These are phyloP conservation scores for Rhytidiadelphus loreus DNA, from an alignment of 225 moss, liverwort and hornwort genomes.

Conservation along the genomic window DNA sequence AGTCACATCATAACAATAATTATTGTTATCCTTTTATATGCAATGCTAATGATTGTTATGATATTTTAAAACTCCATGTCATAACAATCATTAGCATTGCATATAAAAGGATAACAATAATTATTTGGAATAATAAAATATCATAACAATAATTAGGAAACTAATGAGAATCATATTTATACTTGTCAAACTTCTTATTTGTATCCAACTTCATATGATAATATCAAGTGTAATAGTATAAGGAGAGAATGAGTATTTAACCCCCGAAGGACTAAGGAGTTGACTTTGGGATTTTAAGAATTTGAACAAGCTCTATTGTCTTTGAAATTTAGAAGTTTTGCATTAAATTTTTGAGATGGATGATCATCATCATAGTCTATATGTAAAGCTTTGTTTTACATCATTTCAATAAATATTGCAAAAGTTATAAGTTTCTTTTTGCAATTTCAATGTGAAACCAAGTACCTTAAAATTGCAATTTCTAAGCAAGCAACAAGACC, in stretches of 20 bases:
- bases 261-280: background rate
- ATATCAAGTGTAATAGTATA: background rate
- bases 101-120: background rate
- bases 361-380: background rate
- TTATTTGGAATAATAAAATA: no score
- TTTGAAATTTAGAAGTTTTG: background rate
- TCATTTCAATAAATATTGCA: background rate
- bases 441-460: background rate
- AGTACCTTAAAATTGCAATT: background rate
- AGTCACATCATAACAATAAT: no score
- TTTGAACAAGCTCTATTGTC: background rate
- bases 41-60: no score
- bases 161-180: background rate
- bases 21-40: no score
- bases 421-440: background rate
- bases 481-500: background rate
- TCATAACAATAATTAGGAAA: no score
- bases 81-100: background rate
- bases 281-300: rapidly evolving
- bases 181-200: background rate
- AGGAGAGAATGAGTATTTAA: background rate
- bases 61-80: background rate
- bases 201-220: background rate
- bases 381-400: background rate
- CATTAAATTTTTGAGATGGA: background rate